These are phyloP conservation scores for Boletus fagicola DNA, from an alignment of 768 basidiomycete species.

Conservation along the genomic window DNA sequence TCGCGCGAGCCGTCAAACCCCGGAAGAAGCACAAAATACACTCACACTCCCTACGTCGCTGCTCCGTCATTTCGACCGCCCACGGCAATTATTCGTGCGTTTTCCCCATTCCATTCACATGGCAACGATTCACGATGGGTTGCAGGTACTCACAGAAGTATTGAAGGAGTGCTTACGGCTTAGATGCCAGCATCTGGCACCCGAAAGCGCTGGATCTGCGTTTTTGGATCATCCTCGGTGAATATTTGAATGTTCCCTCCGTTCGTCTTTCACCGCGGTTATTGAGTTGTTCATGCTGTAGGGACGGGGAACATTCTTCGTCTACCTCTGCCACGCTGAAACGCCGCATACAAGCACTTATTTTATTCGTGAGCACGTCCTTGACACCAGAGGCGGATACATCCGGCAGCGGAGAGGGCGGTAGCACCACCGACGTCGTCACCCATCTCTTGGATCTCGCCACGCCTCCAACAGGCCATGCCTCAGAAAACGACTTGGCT, in stretches of 20 bases:
- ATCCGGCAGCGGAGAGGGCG: conserved; percentile 9
- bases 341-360: conserved; percentile 65
- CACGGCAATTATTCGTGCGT: conserved; percentile 53
- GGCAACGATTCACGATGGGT: conserved; percentile 1
- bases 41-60: conserved; percentile 68
- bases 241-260: not conserved
- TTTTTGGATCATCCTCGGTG: conserved; percentile 62
- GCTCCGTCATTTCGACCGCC: conserved; percentile 51
- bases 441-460: conserved; percentile 49
- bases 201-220: conserved; percentile 37
- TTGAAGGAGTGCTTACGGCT: conserved; percentile 67
- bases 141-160: conserved; percentile 60
- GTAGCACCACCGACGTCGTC: conserved; percentile 43
- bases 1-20: conserved; percentile 60
- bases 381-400: conserved; percentile 37
- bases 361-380: conserved; percentile 60
- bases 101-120: not conserved
- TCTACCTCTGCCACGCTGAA: conserved; percentile 45
- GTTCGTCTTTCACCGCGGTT: not conserved
- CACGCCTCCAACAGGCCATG: conserved; percentile 32
- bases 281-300: conserved; percentile 23
- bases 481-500: conserved; percentile 37
- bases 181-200: conserved; percentile 39
- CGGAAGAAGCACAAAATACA: conserved; percentile 56
- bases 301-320: conserved; percentile 58